Conservation (phyloP, 768 basidiomycete genomes). For the Auriscalpium orientale region DNA sequence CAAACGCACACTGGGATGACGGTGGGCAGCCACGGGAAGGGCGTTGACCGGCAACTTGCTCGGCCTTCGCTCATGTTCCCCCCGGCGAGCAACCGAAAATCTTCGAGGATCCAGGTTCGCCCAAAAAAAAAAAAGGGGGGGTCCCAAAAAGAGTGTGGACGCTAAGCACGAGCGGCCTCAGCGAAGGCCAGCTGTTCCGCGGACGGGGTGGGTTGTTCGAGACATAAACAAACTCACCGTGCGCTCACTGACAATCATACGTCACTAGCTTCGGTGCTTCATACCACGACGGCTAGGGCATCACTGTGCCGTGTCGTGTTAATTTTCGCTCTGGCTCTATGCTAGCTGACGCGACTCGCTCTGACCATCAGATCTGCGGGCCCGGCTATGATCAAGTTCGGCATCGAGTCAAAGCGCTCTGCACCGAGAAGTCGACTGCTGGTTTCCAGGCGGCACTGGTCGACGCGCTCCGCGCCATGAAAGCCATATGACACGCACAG, state of each 20-base stretch:
- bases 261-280: constrained; percentile 63
- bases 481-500: constrained; percentile 19
- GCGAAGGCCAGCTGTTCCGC: constrained; percentile 76
- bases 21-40: constrained; percentile 72
- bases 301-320: constrained; percentile 56
- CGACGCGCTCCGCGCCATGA: constrained; percentile 65
- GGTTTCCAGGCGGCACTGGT: constrained; percentile 55
- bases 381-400: constrained; percentile 77
- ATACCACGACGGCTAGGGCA: constrained; percentile 85
- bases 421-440: constrained; percentile 60
- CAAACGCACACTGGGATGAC: constrained; percentile 65
- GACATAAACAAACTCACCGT: too few species aligned
- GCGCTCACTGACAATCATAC: too few species aligned
- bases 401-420: constrained; percentile 87
- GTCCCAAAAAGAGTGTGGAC: constrained; percentile 88
- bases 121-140: too few species aligned
- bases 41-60: constrained; percentile 92
- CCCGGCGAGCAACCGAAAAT: constrained; percentile 45
- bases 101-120: constrained; percentile 80
- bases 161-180: constrained; percentile 83
- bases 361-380: constrained; percentile 64
- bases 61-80: constrained; percentile 62
- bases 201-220: constrained; percentile 68
- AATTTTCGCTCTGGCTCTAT: not conserved
- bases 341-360: constrained; percentile 14